Evolutionary conservation across 1,284 basidiomycete genomes (phyloP).

Genomic region (Cutaneotrichosporon sp.): DNA sequence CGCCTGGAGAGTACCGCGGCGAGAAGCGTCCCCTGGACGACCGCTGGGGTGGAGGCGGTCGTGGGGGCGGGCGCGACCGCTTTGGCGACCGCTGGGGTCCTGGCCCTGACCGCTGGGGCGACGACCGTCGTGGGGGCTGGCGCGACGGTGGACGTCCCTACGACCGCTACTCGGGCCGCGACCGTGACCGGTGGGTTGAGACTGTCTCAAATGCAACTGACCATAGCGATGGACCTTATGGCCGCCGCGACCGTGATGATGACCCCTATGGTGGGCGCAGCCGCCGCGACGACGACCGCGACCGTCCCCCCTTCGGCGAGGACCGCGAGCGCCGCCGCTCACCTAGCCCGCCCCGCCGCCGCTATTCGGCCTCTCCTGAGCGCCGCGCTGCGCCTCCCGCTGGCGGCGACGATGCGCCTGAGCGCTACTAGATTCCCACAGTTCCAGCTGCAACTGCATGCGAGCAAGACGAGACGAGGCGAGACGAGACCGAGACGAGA

Average conservation of each 20-base stretch:
- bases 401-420: background rate
- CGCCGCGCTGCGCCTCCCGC: constrained; percentile 26
- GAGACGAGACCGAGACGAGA: background rate
- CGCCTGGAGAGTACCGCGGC: constrained; percentile 97
- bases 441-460: background rate
- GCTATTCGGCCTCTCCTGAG: constrained; percentile 36
- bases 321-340: constrained; percentile 15
- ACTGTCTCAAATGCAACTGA: background rate
- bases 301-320: constrained; percentile 2
- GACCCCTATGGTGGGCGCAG: constrained; percentile 36
- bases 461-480: background rate
- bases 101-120: constrained; percentile 20
- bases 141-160: constrained; percentile 28
- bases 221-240: constrained; percentile 8
- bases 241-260: constrained; percentile 21
- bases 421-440: constrained; percentile 1
- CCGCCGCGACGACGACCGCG: constrained; percentile 32
- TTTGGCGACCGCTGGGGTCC: constrained; percentile 29
- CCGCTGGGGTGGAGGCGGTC: constrained; percentile 36
- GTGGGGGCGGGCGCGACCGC: constrained; percentile 37
- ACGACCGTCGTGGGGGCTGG: constrained; percentile 16
- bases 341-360: constrained; percentile 21
- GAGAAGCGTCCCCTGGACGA: constrained; percentile 62
- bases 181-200: constrained; percentile 19
- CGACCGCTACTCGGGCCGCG: constrained; percentile 46